phyloP scores from a whole-genome alignment of 1,284 basidiomycete species.

The Cutaneotrichosporon arboriforme region DNA sequence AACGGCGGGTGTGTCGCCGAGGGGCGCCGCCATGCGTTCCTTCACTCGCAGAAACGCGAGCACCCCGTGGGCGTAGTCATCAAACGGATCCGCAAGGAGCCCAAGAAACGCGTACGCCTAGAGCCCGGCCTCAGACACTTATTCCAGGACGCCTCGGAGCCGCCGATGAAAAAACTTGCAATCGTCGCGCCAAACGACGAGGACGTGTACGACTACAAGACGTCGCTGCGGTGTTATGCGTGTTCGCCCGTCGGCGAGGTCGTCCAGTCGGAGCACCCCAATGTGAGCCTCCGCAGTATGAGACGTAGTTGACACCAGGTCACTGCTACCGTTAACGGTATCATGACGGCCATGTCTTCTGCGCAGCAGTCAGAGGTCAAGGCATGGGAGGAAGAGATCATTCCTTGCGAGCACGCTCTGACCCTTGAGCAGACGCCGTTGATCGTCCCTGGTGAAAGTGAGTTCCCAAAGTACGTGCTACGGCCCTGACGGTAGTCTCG shows the following conservation, averaged over 20 bases:
- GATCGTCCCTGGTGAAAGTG: slow-evolving; percentile 33
- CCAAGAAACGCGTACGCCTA: slow-evolving; percentile 59
- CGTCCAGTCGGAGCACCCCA: slow-evolving; percentile 52
- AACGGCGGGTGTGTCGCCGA: slow-evolving; percentile 75
- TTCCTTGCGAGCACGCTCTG: slow-evolving; percentile 79
- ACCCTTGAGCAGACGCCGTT: slow-evolving; percentile 62
- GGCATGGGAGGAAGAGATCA: slow-evolving; percentile 95
- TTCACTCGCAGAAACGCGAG: slow-evolving; percentile 64
- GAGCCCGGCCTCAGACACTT: neutral
- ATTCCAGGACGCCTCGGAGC: slow-evolving; percentile 59
- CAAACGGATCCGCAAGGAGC: slow-evolving; percentile 65
- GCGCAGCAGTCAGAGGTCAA: slow-evolving; percentile 90
- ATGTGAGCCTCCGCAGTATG: slow-evolving; percentile 27
- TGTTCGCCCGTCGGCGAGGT: slow-evolving; percentile 56
- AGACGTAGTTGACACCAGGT: slow-evolving; percentile 46
- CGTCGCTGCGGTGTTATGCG: slow-evolving; percentile 68
- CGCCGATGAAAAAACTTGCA: slow-evolving; percentile 83
- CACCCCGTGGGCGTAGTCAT: slow-evolving; percentile 79
- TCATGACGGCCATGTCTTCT: slow-evolving; percentile 79
- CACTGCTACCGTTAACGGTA: slow-evolving; percentile 59
- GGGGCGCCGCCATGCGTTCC: slow-evolving; percentile 61
- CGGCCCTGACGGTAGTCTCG: slow-evolving; percentile 55
- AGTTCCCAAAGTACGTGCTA: neutral
- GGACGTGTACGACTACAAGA: slow-evolving; percentile 73
- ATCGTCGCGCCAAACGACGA: slow-evolving; percentile 79